Percentiles rank a stretch among this genome's conserved stretches.
These are phyloP conservation scores for Biscogniauxia sp. DNA, from an alignment of 2,329 filamentous ascomycete genomes.

Conservation along the genomic window DNA sequence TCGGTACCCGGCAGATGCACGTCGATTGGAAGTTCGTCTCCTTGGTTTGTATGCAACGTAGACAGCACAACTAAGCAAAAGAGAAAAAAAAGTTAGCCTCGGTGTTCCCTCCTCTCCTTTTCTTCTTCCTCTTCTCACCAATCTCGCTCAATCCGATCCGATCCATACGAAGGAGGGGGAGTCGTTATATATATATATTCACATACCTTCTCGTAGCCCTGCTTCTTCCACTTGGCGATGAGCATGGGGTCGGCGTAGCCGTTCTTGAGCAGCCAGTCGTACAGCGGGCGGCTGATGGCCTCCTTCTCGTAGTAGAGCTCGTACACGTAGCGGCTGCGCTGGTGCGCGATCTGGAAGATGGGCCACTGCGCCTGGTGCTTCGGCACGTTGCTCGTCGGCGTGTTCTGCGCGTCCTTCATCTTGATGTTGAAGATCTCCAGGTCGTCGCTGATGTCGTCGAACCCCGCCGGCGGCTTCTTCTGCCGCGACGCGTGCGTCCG, in stretches of 20 bases:
- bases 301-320: slow-evolving; percentile 98
- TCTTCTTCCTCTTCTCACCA: slow-evolving; percentile 3
- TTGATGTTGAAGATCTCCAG: slow-evolving; percentile 83
- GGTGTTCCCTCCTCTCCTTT: background rate
- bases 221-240: slow-evolving; percentile 99
- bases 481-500: slow-evolving; percentile 67
- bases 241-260: slow-evolving; percentile 91
- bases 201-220: slow-evolving; percentile 91
- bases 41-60: slow-evolving; percentile 97
- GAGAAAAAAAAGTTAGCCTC: slow-evolving; percentile 26
- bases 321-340: slow-evolving; percentile 90
- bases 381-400: slow-evolving; percentile 72
- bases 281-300: slow-evolving; percentile 86
- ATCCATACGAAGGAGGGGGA: background rate
- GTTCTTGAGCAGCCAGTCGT: slow-evolving; percentile 97
- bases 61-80: slow-evolving; percentile 71
- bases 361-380: slow-evolving; percentile 95
- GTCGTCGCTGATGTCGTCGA: slow-evolving; percentile 84
- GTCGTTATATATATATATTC: background rate
- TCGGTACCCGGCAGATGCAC: slow-evolving; percentile 93
- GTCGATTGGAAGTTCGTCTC: slow-evolving; percentile 99
- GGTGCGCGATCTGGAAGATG: slow-evolving; percentile 95
- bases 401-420: slow-evolving; percentile 94
- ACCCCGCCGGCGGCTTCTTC: slow-evolving; percentile 82
- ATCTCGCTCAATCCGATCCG: too few species aligned